Base-by-base conservation (phyloP, 371 early-diverging fungal genomes). In the Syncephalastrum monosporum region DNA sequence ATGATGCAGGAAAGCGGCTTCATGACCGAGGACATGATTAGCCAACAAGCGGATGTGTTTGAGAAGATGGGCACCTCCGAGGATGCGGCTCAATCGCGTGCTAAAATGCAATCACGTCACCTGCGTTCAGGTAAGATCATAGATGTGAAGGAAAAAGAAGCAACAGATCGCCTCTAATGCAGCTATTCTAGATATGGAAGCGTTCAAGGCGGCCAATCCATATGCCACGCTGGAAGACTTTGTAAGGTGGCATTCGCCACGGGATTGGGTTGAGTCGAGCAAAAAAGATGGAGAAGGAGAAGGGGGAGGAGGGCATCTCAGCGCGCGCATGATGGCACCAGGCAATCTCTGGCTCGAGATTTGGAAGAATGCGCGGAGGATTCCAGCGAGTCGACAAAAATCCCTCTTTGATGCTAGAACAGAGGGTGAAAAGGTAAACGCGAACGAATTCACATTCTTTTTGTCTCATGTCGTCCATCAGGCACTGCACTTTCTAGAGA, bases 171-270 rank as follows among this genome's bases (percentile, higher is more conserved):
- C n/a, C 15, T 23, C 16, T 47, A 5, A 23, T 49, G 50, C 4
- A 33, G 15, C 16, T 38, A 3, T 42, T 23, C 25, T 43, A 58
- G 91, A 92, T 57, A 91, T 92, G 91, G 75, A 84, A 60, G 82
- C 91, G 8, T 92, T 92, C 66, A 92, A 92, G 61, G 91, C 91
- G 2, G 93, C 93, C 16, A 92, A 96, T 61, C 94, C 97, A 1
- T 75, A 82, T 24, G 84, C 87, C 23, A 66, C 66, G 6, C 65
- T 96, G 5, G 91, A 85, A 4, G 97, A 96, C 56, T 96, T 96
- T 81, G 91, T 96, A n/a, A 77, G 94, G 47, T 96, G 97, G 97
- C 91, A 94, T 64, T 95, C 96, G 0, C 97, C 97, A 10, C 82
- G 91, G 50, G 97, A 96, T 67, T 91, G 89, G 87, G 63, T 88